phyloP scores from a whole-genome alignment of 768 basidiomycete genomes.

The Pleurotus tuber-regium region DNA sequence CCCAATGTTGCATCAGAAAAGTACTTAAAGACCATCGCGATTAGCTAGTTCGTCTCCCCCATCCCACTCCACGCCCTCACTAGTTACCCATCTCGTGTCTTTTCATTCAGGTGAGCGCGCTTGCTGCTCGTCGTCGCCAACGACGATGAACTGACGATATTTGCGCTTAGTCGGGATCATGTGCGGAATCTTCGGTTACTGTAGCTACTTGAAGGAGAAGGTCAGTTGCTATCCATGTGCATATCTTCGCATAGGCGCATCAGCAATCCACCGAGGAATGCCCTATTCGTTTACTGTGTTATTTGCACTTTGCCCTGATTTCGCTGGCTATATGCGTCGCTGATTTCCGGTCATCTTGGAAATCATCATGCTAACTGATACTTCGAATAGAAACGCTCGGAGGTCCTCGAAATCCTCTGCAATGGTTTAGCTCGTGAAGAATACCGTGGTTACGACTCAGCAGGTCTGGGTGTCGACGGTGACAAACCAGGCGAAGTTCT shows the following conservation, averaged over 20 bases:
- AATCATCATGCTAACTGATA: not conserved
- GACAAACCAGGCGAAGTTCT: slow-evolving; percentile 74
- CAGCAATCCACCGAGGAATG: not conserved
- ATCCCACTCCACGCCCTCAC: not conserved
- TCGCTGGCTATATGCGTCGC: not conserved
- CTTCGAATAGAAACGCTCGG: slow-evolving; percentile 70
- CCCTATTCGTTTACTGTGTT: not conserved
- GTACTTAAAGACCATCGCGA: slow-evolving; percentile 7
- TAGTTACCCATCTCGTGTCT: too few relatives aligned
- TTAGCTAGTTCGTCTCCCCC: slow-evolving; percentile 7
- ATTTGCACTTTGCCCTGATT: not conserved
- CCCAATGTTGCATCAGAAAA: not conserved
- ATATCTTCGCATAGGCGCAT: slow-evolving; percentile 7
- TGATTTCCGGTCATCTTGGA: not conserved
- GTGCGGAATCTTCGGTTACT: slow-evolving; percentile 98
- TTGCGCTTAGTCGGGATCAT: slow-evolving; percentile 34
- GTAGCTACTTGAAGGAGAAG: slow-evolving; percentile 94
- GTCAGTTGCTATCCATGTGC: slow-evolving; percentile 37
- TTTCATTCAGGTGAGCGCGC: slow-evolving; percentile 10
- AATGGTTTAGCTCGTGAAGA: slow-evolving; percentile 93
- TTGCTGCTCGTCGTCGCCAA: not conserved
- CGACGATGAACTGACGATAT: not conserved
- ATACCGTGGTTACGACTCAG: slow-evolving; percentile 98
- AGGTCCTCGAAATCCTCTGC: slow-evolving; percentile 86
- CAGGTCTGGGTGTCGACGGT: slow-evolving; percentile 88